Conservation (phyloP, 2,329 filamentous ascomycete genomes). For the Aspergillus brasiliensis region DNA sequence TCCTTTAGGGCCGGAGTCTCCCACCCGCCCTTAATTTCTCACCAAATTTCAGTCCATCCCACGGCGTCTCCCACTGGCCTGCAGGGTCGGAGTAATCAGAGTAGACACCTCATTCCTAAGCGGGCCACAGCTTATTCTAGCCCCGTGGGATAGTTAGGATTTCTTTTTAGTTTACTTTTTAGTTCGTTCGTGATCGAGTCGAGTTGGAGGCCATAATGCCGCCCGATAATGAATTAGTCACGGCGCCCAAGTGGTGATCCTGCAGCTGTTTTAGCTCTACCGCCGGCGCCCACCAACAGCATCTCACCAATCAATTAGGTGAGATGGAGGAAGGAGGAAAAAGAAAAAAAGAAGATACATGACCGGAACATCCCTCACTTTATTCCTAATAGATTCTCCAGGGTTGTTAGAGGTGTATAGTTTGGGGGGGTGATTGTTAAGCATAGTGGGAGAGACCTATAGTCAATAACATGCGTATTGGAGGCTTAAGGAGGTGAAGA, state of each 20-base stretch:
- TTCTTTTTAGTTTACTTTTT: too few species aligned
- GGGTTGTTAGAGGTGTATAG: too few species aligned
- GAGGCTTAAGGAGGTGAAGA: too few species aligned
- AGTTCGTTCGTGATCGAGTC: background rate
- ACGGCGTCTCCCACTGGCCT: background rate
- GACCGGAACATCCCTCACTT: too few species aligned
- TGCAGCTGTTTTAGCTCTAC: background rate
- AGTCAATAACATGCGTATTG: too few species aligned
- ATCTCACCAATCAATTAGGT: background rate
- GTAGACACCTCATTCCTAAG: background rate
- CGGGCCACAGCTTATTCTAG: background rate
- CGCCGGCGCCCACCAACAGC: background rate
- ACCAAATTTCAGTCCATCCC: background rate
- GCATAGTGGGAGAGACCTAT: too few species aligned
- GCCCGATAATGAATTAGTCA: background rate
- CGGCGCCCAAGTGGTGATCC: background rate
- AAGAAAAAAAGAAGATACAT: too few species aligned
- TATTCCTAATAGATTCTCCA: too few species aligned
- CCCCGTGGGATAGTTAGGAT: too few species aligned
- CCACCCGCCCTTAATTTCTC: background rate
- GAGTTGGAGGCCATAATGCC: background rate
- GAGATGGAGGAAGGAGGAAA: too few species aligned
- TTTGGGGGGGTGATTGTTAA: too few species aligned
- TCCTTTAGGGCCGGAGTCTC: background rate
- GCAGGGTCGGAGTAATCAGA: background rate